A percentile compares a stretch with the other conserved stretches of the same genome.
Conservation (phyloP, 306 rosid genomes). For the Parietaria judaica region DNA sequence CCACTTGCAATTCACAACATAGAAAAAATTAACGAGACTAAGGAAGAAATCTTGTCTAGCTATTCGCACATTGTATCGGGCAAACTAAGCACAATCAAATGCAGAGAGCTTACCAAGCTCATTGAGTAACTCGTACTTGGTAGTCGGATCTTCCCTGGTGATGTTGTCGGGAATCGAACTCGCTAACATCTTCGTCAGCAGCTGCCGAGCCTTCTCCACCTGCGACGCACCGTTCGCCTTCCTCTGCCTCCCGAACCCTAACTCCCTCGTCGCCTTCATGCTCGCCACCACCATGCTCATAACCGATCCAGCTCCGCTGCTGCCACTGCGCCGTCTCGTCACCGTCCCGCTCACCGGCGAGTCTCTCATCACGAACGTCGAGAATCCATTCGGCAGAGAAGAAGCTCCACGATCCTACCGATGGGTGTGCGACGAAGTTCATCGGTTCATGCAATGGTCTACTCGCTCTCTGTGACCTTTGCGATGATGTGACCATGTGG, state of each 20-base stretch:
- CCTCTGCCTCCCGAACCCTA: constrained; percentile 66
- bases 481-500: background rate
- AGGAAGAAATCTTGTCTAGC: background rate
- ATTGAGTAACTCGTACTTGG: constrained; percentile 82
- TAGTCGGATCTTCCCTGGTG: constrained; percentile 80
- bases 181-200: constrained; percentile 46
- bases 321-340: constrained; percentile 38
- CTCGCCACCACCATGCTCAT: constrained; percentile 90
- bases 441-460: background rate
- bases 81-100: background rate
- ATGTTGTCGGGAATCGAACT: constrained; percentile 93
- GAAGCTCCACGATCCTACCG: background rate
- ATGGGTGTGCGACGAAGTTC: background rate
- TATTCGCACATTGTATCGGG: background rate
- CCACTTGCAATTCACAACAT: constrained; percentile 4
- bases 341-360: constrained; percentile 51
- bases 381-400: constrained; percentile 19
- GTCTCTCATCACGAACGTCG: constrained; percentile 70
- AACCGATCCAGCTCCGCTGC: constrained; percentile 34
- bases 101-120: constrained; percentile 62
- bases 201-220: constrained; percentile 48
- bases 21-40: background rate
- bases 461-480: background rate
- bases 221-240: constrained; percentile 52
- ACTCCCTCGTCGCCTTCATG: constrained; percentile 70